Evolutionary conservation across 805 yeast species (phyloP).

Genomic region (Candida krabiensis): DNA sequence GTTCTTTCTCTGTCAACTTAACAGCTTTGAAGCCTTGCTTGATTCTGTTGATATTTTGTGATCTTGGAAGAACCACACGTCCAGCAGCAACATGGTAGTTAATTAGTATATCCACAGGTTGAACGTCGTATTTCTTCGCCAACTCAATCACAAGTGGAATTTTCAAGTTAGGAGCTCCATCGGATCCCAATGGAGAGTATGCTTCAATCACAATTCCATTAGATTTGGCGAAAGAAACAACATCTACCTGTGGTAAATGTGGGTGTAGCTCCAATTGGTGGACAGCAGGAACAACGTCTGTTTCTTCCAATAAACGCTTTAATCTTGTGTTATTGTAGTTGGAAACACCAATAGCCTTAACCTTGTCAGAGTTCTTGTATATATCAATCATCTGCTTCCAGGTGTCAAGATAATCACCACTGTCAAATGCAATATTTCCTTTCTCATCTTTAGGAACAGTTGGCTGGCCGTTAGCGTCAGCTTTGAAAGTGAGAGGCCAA

Average conservation of each 20-base stretch:
- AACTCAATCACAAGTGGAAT: constrained; percentile 49
- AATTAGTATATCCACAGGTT: constrained; percentile 55
- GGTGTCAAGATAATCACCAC: constrained; percentile 79
- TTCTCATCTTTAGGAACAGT: constrained; percentile 36
- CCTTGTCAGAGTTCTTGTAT: constrained; percentile 50
- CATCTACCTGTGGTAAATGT: constrained; percentile 40
- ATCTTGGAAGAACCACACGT: constrained; percentile 65
- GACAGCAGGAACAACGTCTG: constrained; percentile 50
- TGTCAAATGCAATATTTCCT: constrained; percentile 59
- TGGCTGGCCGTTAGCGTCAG: constrained; percentile 42
- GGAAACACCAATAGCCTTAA: constrained; percentile 58
- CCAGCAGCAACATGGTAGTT: constrained; percentile 68
- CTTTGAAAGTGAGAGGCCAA: constrained; percentile 47
- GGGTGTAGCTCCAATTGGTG: constrained; percentile 58
- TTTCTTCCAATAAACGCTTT: constrained; percentile 40
- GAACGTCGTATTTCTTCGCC: constrained; percentile 54
- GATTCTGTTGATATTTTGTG: constrained; percentile 67
- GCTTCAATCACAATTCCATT: constrained; percentile 47
- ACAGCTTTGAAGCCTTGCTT: constrained; percentile 37
- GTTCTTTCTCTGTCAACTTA: constrained; percentile 37
- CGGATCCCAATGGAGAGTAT: constrained; percentile 63
- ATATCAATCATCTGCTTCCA: constrained; percentile 72
- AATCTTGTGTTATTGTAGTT: constrained; percentile 45
- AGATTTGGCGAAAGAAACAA: constrained; percentile 38
- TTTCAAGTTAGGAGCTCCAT: constrained; percentile 63